Evolutionary conservation across 2,329 filamentous ascomycete species (phyloP), one percentile per base, ranked within the genome.

Genomic region (Leptographium wingfieldii): DNA sequence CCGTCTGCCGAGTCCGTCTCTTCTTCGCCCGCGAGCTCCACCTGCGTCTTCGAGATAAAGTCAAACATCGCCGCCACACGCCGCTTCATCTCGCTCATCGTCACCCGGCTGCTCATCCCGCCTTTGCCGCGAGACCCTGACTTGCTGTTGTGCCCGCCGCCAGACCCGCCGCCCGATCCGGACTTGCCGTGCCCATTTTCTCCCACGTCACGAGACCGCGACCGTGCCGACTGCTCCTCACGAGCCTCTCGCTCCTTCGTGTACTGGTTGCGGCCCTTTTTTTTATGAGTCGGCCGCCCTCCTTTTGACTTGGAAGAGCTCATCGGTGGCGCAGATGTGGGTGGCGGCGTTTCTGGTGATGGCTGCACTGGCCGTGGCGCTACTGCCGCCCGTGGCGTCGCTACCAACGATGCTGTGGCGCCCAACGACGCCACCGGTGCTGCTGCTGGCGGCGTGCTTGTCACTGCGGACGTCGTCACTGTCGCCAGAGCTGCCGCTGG

Each of bases 31-130:
- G 89, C 90, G 73, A 95, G 81, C 68, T 96, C 92, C 7, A 95
- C 79, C 71, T 96, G 91, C 60, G 90, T 92, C 65, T 90, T 84
- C 4, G 88, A 86, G 64, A 96, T 96, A 68, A 92, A 96, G 66
- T 94, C 90, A 61, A 95, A 80, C 69, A 96, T 95, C 25, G 83
- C 87, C 4, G 88, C 83, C 6, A 92, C 90, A 11, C 90, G 86
- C 64, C 88, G 84, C 73, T 88, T 90, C 83, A 95, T 91, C 69
- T 96, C 91, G 62, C 86, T 86, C 85, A 95, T 88, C 33, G 85
- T 92, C 60, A 91, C 82, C 70, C 88, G 90, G 65, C 80, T 84
- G 64, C 77, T 78, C 71, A 80, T 81, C 56, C 77, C 76, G 60
- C 75, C 71, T 66, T 81, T 81, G 38, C 75, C 73, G 67, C 82